Evolutionary conservation across 768 basidiomycete genomes (phyloP), one percentile per base, ranked within the genome.

Genomic region (Termitomyces bulborhizus): DNA sequence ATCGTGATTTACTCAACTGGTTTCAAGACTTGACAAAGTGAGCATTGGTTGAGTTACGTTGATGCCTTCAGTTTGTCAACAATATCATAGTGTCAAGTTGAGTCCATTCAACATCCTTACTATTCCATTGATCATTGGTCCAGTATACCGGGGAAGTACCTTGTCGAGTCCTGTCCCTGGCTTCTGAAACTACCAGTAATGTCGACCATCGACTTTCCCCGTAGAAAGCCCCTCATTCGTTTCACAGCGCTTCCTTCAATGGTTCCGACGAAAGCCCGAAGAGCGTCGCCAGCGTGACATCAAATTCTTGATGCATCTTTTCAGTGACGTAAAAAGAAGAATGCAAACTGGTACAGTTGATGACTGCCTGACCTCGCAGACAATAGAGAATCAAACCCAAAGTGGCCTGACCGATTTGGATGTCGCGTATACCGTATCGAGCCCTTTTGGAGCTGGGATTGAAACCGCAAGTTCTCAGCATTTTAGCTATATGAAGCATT

Each of bases 131-230:
- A 36, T n/a, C 16, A 34, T 40, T 13, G 31, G 11, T 21, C 13
- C 21, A 79, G 77, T 53, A 77, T 79, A 56, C 77, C 76, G 1
- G 76, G 77, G 31, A 79, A 79, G 62, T 78, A 76, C 52, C 60
- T 79, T 3, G 77, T 79, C 3, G 77, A 79, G 60, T 73, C 75
- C 1, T 72, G 73, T 68, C 76, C 77, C 1, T 76, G 75, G 70
- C 69, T 79, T 1, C 62, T 78, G 5, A 74, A 73, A 51, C 68
- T 79, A 21, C 77, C 77, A 8, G 73, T 74, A 64, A 51, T 68
- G 29, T 32, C n/a, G 32, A 15, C 15, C 9, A 8, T 11, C 46
- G 6, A 3, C 5, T 7, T 18, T 34, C 24, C 15, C 39, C 11
- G 3, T 7, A 16, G 34, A 40, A 31, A 4, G 1, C 46, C 21